Base-by-base conservation (phyloP, 208 protist species). In the Herpetomonas muscarum region DNA sequence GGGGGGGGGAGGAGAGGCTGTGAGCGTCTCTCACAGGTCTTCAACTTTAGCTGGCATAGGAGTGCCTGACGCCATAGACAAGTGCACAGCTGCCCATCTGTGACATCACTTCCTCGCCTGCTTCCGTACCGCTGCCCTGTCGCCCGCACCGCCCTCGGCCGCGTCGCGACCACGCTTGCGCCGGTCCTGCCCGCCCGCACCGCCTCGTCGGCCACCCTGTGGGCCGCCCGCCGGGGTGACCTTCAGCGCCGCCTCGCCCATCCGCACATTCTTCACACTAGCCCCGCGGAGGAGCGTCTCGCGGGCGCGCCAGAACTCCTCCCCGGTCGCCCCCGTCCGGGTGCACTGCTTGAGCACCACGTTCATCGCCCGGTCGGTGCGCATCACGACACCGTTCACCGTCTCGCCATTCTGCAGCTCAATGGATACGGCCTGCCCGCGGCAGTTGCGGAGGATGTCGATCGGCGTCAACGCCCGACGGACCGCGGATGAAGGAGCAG, bases 281-380 rank as follows among this genome's bases (percentile, higher is more conserved):
- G 83, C 74, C 25, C 84, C 87, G 25, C 87, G 81, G 28, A 94
- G 58, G 12, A 91, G 72, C 29, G 64, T 72, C 64, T 94, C 83
- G 17, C 84, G 67, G 21, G 81, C 62, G 46, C 70, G 62, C 74
- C 76, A 92, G 55, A 94, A 94, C 1, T 60, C 51, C 30, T 86
- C 68, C 34, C 87, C 87, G 25, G 76, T 72, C 1, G 75, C 66
- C 15, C 59, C 55, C 34, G 82, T 90, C 29, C 83, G 75, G 32
- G 85, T 88, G 61, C 62, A 75, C 47, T 92, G 76, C 62, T 87
- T 87, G 5, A 94, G 55, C 1, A 94, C 76, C 25, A 94, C 61
- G 57, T 94, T 94, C 87, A 94, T 94, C 1, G 77, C 69, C 19
- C 81, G 47, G 62, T 94, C 87, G 0, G 79, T 79, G 28, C 76